A percentile compares a stretch with the other conserved stretches of the same genome.
Conservation (phyloP, 2,329 filamentous ascomycete genomes). For the Arthroderma sp. region DNA sequence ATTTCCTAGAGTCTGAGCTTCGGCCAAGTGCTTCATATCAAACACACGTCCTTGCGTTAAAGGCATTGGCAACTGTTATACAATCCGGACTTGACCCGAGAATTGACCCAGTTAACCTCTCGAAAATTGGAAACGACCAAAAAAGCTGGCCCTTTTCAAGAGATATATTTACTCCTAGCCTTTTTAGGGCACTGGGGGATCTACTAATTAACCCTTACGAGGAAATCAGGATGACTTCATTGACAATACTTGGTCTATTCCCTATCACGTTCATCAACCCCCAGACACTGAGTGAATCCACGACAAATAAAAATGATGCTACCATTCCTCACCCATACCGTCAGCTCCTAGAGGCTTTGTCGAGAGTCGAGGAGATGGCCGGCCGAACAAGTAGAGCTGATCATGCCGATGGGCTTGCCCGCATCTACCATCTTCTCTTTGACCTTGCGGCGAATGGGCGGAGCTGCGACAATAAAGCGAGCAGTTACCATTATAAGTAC, state of each 20-base stretch:
- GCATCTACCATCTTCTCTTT: slow-evolving; percentile 59
- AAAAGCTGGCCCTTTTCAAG: slow-evolving; percentile 40
- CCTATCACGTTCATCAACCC: slow-evolving; percentile 20
- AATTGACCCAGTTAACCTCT: slow-evolving; percentile 28
- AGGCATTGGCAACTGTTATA: slow-evolving; percentile 55
- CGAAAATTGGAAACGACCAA: slow-evolving; percentile 40
- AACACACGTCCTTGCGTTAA: slow-evolving; percentile 69
- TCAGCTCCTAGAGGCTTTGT: slow-evolving; percentile 23
- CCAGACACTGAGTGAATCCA: not conserved
- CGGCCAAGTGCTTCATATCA: slow-evolving; percentile 78
- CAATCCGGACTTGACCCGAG: slow-evolving; percentile 53
- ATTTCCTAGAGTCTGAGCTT: slow-evolving; percentile 62
- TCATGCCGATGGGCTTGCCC: slow-evolving; percentile 81
- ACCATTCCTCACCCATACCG: not conserved
- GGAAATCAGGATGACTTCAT: slow-evolving; percentile 57
- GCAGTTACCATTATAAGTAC: slow-evolving; percentile 30
- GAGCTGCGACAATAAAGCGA: slow-evolving; percentile 5
- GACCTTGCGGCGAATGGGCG: slow-evolving; percentile 38
- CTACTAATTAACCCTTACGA: slow-evolving; percentile 84
- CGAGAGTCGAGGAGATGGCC: slow-evolving; percentile 28
- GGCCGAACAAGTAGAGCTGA: slow-evolving; percentile 66
- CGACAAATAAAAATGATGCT: not conserved
- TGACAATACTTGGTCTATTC: slow-evolving; percentile 35
- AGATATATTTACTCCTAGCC: slow-evolving; percentile 29
- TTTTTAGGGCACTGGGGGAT: slow-evolving; percentile 54